A percentile compares a stretch with the other conserved stretches of the same genome.
Conservation (phyloP, 108 stramenopile species). For the Nitzschia palea region DNA sequence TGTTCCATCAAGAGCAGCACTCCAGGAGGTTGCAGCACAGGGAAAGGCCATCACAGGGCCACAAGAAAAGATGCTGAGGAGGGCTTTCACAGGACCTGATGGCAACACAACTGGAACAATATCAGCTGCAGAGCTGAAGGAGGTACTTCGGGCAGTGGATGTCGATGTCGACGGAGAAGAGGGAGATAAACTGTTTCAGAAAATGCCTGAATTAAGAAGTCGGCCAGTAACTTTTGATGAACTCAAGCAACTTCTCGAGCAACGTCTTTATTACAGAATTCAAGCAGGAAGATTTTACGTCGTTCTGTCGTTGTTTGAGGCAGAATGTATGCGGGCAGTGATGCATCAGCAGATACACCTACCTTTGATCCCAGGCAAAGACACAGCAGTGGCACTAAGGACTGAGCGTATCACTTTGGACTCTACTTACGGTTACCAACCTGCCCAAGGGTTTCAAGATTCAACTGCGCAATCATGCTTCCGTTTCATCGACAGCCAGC, state of each 20-base stretch:
- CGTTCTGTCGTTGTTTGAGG: constrained; percentile 91
- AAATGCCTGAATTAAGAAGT: constrained; percentile 54
- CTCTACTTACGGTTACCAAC: constrained; percentile 75
- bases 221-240: constrained; percentile 81
- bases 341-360: constrained; percentile 81
- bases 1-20: constrained; percentile 59
- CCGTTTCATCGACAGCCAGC: constrained; percentile 93
- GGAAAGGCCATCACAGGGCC: constrained; percentile 78
- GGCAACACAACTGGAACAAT: constrained; percentile 80
- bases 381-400: constrained; percentile 77
- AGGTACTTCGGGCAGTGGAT: constrained; percentile 89
- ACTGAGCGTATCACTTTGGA: constrained; percentile 85
- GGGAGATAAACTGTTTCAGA: constrained; percentile 72
- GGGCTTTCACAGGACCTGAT: constrained; percentile 89
- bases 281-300: constrained; percentile 96
- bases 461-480: constrained; percentile 89
- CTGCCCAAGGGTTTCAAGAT: constrained; percentile 87
- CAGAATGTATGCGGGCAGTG: constrained; percentile 92
- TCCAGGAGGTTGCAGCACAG: constrained; percentile 68
- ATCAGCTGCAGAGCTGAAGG: constrained; percentile 84
- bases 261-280: constrained; percentile 83
- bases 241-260: constrained; percentile 84
- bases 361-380: constrained; percentile 77
- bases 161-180: constrained; percentile 89
- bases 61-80: constrained; percentile 87